These are phyloP conservation scores for Malassezia caprae DNA, from an alignment of 1,284 basidiomycete genomes.

Conservation along the genomic window DNA sequence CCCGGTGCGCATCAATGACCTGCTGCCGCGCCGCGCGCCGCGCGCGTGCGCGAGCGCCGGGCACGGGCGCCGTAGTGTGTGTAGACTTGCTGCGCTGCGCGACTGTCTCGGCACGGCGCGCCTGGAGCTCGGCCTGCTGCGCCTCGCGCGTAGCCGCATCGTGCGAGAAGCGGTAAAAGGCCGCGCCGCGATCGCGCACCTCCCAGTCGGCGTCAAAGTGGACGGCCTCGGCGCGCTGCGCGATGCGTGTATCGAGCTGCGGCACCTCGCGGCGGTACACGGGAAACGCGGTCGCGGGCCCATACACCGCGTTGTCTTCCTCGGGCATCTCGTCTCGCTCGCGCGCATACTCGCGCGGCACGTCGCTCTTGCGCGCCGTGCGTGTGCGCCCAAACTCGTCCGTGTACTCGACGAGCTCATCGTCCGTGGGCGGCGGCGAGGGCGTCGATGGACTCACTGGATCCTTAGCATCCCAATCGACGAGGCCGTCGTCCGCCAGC, in stretches of 20 bases:
- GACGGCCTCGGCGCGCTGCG: neutral
- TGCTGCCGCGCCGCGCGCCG: slow-evolving; percentile 8
- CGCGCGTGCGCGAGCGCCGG: slow-evolving; percentile 1
- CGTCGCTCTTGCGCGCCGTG: slow-evolving; percentile 61
- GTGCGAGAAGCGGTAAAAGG: slow-evolving; percentile 73
- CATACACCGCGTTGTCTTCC: slow-evolving; percentile 28
- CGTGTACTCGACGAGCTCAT: slow-evolving; percentile 69
- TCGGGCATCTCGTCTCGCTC: neutral
- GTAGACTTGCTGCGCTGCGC: slow-evolving; percentile 51
- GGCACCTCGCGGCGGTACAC: slow-evolving; percentile 56
- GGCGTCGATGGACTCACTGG: slow-evolving; percentile 50
- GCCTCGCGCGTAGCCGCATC: slow-evolving; percentile 64
- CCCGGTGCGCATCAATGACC: slow-evolving; percentile 1
- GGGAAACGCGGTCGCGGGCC: slow-evolving; percentile 58
- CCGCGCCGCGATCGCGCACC: slow-evolving; percentile 75
- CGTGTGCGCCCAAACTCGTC: slow-evolving; percentile 74
- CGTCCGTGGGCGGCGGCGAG: slow-evolving; percentile 48
- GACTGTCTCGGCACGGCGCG: slow-evolving; percentile 63
- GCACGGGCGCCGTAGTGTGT: neutral
- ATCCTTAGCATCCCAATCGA: slow-evolving; percentile 72
- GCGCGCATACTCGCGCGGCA: slow-evolving; percentile 56
- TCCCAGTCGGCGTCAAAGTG: slow-evolving; percentile 77
- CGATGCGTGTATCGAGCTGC: neutral
- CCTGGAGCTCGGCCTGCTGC: slow-evolving; percentile 69
- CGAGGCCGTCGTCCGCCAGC: slow-evolving; percentile 57